Base-by-base conservation (phyloP, 768 basidiomycete species). In the Boletus sensibilis region DNA sequence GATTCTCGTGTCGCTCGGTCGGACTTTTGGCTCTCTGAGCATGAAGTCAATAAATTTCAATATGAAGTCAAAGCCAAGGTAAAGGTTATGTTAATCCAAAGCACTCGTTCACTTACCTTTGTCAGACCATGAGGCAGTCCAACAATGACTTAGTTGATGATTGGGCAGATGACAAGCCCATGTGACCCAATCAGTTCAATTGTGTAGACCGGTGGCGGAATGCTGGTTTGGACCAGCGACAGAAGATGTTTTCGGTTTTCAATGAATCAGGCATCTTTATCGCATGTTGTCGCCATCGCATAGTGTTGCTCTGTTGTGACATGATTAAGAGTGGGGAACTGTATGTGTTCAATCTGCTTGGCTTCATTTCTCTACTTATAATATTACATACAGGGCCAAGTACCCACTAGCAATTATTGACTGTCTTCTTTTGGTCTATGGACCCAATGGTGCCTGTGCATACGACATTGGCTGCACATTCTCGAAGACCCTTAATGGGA, bases 271-370 rank as follows among this genome's bases (percentile, higher is more conserved):
- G 55, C 0, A 55, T 63, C 0, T 62, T 62, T 1, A 4, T 64
- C 31, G 50, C 55, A 3, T n/a, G 14, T 0, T 65, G 64, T 23
- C 21, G 23, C 0, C 62, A 61, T 41, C 13, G 27, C 3, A 53
- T 63, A 23, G 37, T 63, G 1, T 16, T 64, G 0, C 3, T 61
- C 0, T 39, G 3, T 0, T 65, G 59, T 8, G 46, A 65, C 12
- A 65, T 65, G 62, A 29, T 65, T 9, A 44, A 56, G 20, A 65
- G 64, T 20, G 54, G 59, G 0, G 52, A 65, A 7, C 9, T 65
- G 62, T 65, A 6, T 5, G 16, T 41, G 35, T 25, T 21, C 18
- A 48, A 33, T 39, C 23, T 23, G 21, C 21, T 33, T n/a, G n/a
- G n/a, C n/a, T n/a, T n/a, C n/a, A n/a, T n/a, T n/a, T n/a, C n/a